A percentile compares a stretch with the other conserved stretches of the same genome.
phyloP scores from a whole-genome alignment of 768 basidiomycete species.

The Mycena latifolia region DNA sequence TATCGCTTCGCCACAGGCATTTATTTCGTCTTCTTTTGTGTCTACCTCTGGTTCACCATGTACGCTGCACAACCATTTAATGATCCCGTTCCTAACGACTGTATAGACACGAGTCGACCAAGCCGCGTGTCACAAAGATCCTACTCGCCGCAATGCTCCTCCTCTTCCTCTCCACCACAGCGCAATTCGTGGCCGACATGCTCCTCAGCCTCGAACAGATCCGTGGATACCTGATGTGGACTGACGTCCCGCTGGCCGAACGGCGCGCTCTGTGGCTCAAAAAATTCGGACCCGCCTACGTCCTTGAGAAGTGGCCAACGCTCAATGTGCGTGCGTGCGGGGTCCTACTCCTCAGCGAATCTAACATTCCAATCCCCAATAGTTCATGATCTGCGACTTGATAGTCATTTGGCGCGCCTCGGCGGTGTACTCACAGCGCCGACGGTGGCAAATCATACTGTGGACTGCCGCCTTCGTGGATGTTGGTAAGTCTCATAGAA shows the following conservation, averaged over 20 bases:
- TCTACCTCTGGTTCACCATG: conserved; percentile 17
- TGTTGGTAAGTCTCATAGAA: conserved; percentile 14
- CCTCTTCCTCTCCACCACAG: conserved; percentile 27
- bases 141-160: conserved; percentile 23
- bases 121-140: not conserved
- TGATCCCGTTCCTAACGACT: not conserved
- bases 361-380: not conserved
- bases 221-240: conserved; percentile 13
- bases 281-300: not conserved
- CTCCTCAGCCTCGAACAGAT: conserved; percentile 11
- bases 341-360: not conserved
- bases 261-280: conserved; percentile 8
- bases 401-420: conserved; percentile 31
- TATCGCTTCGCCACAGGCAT: conserved; percentile 16
- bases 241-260: conserved; percentile 4
- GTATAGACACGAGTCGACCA: too few relatives aligned
- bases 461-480: conserved; percentile 12
- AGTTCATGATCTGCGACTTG: conserved; percentile 29
- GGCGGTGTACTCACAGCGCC: conserved; percentile 2
- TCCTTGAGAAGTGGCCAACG: not conserved
- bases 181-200: conserved; percentile 20
- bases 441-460: not conserved
- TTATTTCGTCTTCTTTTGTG: conserved; percentile 18
- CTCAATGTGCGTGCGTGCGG: not conserved
- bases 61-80: not conserved